These are phyloP conservation scores for Aspergillus vadensis DNA, from an alignment of 2,329 filamentous ascomycete species.

Conservation along the genomic window DNA sequence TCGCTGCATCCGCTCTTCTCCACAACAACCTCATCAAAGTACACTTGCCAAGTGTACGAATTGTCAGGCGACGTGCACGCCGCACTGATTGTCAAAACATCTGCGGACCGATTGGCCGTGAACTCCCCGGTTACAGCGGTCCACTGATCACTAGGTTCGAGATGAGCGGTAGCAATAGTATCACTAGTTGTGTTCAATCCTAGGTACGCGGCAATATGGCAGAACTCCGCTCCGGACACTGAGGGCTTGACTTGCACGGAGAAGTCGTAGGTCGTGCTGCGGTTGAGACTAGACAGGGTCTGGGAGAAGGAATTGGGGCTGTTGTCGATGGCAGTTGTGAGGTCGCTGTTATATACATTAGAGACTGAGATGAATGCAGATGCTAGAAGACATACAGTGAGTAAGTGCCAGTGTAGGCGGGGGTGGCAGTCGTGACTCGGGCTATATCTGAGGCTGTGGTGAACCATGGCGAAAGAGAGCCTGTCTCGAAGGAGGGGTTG, in stretches of 20 bases:
- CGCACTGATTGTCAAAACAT: slow-evolving; percentile 20
- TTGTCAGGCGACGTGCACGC: slow-evolving; percentile 22
- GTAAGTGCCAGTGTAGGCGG: slow-evolving; percentile 22
- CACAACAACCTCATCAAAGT: slow-evolving; percentile 28
- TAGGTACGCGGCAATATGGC: slow-evolving; percentile 19
- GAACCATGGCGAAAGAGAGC: slow-evolving; percentile 23
- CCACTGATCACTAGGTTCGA: slow-evolving; percentile 22
- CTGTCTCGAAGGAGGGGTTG: slow-evolving; percentile 28
- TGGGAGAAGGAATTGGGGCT: slow-evolving; percentile 25
- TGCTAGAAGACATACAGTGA: slow-evolving; percentile 21
- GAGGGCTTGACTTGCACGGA: slow-evolving; percentile 17
- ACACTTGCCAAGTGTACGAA: slow-evolving; percentile 18
- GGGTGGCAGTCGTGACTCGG: slow-evolving; percentile 20
- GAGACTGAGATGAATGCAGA: not conserved
- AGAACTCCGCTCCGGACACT: slow-evolving; percentile 15
- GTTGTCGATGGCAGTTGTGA: slow-evolving; percentile 26
- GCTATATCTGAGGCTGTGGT: slow-evolving; percentile 23
- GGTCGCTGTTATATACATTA: slow-evolving; percentile 11
- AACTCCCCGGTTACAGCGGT: slow-evolving; percentile 20
- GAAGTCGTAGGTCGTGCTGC: slow-evolving; percentile 21
- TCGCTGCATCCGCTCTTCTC: not conserved
- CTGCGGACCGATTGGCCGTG: slow-evolving; percentile 11
- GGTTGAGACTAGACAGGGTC: slow-evolving; percentile 16
- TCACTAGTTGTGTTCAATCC: slow-evolving; percentile 23
- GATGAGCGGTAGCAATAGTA: slow-evolving; percentile 7